Percentiles rank a stretch among this genome's conserved stretches.
Conservation (phyloP, 176 grass and related monocot species). For the Ananas comosus region DNA sequence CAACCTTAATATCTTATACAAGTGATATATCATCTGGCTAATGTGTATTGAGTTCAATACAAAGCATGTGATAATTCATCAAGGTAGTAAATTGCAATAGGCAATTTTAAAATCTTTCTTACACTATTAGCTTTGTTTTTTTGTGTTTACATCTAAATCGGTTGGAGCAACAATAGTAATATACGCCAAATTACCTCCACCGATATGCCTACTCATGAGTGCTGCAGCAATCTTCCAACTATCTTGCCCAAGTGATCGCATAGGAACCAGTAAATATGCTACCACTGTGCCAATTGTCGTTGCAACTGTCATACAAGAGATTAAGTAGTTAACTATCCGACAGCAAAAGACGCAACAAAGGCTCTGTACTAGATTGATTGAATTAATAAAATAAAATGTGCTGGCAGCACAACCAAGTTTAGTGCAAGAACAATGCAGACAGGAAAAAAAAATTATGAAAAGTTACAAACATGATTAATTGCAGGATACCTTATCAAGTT, state of each 20-base stretch:
- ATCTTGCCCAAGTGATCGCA: slow-evolving; percentile 64
- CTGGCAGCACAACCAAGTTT: background rate
- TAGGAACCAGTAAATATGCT: slow-evolving; percentile 63
- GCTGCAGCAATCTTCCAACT: slow-evolving; percentile 76
- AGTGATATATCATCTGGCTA: too few relatives aligned
- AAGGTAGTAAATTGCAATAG: background rate
- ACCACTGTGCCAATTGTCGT: slow-evolving; percentile 55
- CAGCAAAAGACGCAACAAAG: background rate
- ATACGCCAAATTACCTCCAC: slow-evolving; percentile 38
- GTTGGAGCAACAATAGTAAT: background rate
- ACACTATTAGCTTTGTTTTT: background rate
- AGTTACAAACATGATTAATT: too few relatives aligned
- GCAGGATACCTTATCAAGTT: too few relatives aligned
- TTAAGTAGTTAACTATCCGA: background rate
- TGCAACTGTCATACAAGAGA: slow-evolving; percentile 28
- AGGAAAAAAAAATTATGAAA: too few relatives aligned
- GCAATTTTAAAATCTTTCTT: background rate
- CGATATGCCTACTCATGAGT: slow-evolving; percentile 68
- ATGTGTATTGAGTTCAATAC: too few relatives aligned
- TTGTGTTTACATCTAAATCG: background rate
- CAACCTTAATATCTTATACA: too few relatives aligned
- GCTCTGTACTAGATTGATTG: background rate
- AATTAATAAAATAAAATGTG: background rate
- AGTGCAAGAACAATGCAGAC: too few relatives aligned
- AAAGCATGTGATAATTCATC: too few relatives aligned